Conservation (phyloP, 805 yeast genomes). For the Wickerhamia fluorescens region DNA sequence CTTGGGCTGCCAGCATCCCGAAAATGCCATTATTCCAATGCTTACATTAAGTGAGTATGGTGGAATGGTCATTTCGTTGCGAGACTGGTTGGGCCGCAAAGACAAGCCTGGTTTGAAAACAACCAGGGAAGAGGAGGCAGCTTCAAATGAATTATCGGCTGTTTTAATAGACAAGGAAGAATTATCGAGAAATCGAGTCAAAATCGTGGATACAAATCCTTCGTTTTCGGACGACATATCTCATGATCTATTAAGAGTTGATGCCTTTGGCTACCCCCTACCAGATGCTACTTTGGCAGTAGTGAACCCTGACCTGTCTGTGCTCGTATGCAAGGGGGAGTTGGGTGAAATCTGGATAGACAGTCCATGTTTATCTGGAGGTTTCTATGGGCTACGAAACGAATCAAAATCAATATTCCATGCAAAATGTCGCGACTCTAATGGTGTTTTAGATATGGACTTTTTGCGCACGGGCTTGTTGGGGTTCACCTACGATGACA, state of each 20-base stretch:
- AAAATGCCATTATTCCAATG: slow-evolving; percentile 79
- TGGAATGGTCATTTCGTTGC: slow-evolving; percentile 86
- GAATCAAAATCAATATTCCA: slow-evolving; percentile 72
- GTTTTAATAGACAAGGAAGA: slow-evolving; percentile 69
- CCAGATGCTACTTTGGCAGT: slow-evolving; percentile 93
- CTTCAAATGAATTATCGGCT: slow-evolving; percentile 46
- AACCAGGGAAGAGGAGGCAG: slow-evolving; percentile 25
- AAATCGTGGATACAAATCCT: slow-evolving; percentile 55
- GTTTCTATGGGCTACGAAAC: slow-evolving; percentile 67
- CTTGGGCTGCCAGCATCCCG: slow-evolving; percentile 72
- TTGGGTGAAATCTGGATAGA: slow-evolving; percentile 99
- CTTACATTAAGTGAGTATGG: slow-evolving; percentile 89
- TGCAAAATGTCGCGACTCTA: slow-evolving; percentile 69
- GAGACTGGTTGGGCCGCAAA: slow-evolving; percentile 81
- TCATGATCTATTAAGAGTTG: slow-evolving; percentile 53
- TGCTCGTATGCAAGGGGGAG: slow-evolving; percentile 64
- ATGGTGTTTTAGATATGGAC: slow-evolving; percentile 64
- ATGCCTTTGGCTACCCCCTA: slow-evolving; percentile 89
- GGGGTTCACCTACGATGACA: slow-evolving; percentile 84
- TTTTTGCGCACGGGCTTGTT: slow-evolving; percentile 85
- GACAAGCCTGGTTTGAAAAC: slow-evolving; percentile 49
- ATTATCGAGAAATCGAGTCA: slow-evolving; percentile 63
- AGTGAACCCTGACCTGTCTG: slow-evolving; percentile 86
- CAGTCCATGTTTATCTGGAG: slow-evolving; percentile 84
- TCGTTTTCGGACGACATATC: slow-evolving; percentile 38